Conservation (phyloP, 2,329 filamentous ascomycete genomes). For the Seiridium unicorne region DNA sequence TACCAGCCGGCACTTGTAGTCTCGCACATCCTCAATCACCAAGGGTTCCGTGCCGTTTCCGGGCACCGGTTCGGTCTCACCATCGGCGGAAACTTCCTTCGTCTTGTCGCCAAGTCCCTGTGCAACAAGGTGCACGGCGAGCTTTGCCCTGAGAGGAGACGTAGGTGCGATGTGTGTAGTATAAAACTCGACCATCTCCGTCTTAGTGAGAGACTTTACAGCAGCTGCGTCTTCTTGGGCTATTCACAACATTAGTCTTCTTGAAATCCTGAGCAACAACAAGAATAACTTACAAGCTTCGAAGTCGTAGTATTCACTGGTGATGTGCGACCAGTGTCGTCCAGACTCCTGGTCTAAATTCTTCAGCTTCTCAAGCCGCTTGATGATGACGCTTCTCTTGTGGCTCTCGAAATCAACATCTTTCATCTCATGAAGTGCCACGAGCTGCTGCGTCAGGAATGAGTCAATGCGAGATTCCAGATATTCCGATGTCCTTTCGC, state of each 20-base stretch:
- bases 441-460: constrained; percentile 56
- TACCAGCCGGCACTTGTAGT: constrained; percentile 74
- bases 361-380: constrained; percentile 86
- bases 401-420: constrained; percentile 85
- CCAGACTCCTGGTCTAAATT: constrained; percentile 83
- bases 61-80: constrained; percentile 30
- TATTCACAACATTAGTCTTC: constrained; percentile 26
- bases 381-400: constrained; percentile 85
- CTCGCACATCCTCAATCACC: constrained; percentile 74
- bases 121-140: constrained; percentile 80
- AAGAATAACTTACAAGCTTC: constrained; percentile 64
- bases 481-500: constrained; percentile 80
- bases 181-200: constrained; percentile 79
- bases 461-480: constrained; percentile 84
- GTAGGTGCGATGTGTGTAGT: constrained; percentile 70
- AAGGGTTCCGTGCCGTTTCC: constrained; percentile 52
- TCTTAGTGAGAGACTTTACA: constrained; percentile 73
- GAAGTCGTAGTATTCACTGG: constrained; percentile 86
- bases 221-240: constrained; percentile 74
- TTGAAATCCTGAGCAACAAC: not conserved
- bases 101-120: constrained; percentile 51
- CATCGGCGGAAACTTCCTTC: constrained; percentile 38
- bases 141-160: constrained; percentile 74
- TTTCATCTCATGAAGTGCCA: constrained; percentile 49
- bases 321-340: constrained; percentile 82